These are phyloP conservation scores for Mycena crocata DNA, from an alignment of 768 basidiomycete species.

Conservation along the genomic window DNA sequence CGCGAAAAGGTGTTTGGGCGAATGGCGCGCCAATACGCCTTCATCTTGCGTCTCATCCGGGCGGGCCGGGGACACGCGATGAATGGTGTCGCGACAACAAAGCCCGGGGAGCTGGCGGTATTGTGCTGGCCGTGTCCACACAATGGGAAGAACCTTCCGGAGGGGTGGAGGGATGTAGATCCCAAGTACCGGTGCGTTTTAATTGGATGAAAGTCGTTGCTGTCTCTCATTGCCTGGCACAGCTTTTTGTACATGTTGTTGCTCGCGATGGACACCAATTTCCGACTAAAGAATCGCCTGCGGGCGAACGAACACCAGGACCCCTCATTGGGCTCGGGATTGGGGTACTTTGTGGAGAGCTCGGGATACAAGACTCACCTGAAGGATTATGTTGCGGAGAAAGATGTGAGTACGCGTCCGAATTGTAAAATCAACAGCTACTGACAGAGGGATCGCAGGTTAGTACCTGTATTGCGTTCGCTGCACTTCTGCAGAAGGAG, in stretches of 20 bases:
- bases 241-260: constrained; percentile 28
- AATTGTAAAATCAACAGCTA: neutral
- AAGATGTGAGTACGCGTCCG: constrained; percentile 9
- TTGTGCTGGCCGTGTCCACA: constrained; percentile 39
- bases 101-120: constrained; percentile 16
- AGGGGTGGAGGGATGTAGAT: constrained; percentile 23
- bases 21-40: neutral
- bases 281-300: constrained; percentile 28
- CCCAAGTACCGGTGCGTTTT: neutral
- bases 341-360: constrained; percentile 30
- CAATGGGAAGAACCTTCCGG: constrained; percentile 33
- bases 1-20: constrained; percentile 14
- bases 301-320: constrained; percentile 26
- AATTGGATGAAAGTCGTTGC: too few species aligned
- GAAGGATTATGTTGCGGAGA: constrained; percentile 2
- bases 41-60: neutral
- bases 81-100: neutral
- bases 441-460: constrained; percentile 11
- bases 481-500: constrained; percentile 32
- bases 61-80: constrained; percentile 8
- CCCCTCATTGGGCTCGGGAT: constrained; percentile 25
- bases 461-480: constrained; percentile 30
- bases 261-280: constrained; percentile 37
- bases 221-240: too few species aligned
- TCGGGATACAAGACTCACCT: constrained; percentile 13